Evolutionary conservation across 1,139 yeast species (phyloP).

Genomic region (Pichia sp.): DNA sequence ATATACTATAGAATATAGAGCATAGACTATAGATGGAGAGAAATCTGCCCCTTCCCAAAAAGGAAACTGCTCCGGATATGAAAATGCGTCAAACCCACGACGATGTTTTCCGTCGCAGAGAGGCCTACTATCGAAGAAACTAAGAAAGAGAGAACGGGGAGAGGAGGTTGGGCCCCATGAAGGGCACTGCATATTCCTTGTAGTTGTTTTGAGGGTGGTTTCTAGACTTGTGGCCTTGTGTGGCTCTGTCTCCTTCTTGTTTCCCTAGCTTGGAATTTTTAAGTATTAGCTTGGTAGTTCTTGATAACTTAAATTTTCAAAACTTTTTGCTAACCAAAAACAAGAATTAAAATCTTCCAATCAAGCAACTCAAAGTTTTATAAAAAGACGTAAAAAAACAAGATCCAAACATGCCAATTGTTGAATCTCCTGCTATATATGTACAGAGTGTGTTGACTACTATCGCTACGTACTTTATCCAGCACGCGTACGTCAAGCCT

Average conservation of each 20-base stretch:
- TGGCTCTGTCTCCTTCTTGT: not conserved
- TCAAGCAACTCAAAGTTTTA: not conserved
- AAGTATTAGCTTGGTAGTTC: not conserved
- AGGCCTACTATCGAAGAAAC: not conserved
- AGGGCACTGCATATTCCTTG: not conserved
- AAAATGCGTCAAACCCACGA: not conserved
- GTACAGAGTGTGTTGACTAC: constrained; percentile 38
- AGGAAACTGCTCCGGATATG: not conserved
- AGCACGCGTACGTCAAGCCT: constrained; percentile 37
- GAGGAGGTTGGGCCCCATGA: not conserved
- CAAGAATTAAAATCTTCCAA: not conserved
- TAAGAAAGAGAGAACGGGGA: not conserved
- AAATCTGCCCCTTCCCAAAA: not conserved
- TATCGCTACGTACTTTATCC: constrained; percentile 38
- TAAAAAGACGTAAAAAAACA: not conserved
- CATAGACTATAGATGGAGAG: not conserved
- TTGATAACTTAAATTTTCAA: not conserved
- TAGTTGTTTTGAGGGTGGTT: not conserved
- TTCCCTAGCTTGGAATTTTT: not conserved
- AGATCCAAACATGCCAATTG: constrained; percentile 30
- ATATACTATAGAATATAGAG: not conserved
- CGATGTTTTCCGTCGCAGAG: not conserved
- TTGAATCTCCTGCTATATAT: constrained; percentile 44
- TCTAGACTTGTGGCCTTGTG: not conserved
- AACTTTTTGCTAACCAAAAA: not conserved